These are phyloP conservation scores for Solanum hybrid DNA, from an alignment of 305 asterid species.

Conservation along the genomic window DNA sequence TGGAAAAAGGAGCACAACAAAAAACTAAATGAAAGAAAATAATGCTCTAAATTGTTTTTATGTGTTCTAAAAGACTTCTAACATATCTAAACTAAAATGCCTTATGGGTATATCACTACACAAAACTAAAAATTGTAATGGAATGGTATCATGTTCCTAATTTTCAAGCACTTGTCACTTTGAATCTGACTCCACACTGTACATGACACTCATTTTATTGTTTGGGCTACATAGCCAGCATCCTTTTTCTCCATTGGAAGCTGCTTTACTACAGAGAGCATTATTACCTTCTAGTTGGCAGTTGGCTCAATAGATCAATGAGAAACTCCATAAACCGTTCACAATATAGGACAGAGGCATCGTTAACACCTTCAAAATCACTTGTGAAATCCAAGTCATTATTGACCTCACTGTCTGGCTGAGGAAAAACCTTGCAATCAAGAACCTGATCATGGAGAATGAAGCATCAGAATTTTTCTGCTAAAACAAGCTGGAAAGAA, in stretches of 20 bases:
- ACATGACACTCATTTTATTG: neutral
- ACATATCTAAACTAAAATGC: neutral
- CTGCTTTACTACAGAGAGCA: neutral
- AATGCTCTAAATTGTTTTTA: neutral
- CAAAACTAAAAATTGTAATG: neutral
- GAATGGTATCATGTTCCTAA: neutral
- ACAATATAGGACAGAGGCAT: conserved; percentile 72
- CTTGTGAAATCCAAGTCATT: conserved; percentile 19
- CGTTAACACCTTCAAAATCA: conserved; percentile 42
- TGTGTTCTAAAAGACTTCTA: neutral
- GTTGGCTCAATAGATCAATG: conserved; percentile 97
- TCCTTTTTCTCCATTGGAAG: neutral
- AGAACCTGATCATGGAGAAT: conserved; percentile 49
- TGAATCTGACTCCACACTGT: neutral
- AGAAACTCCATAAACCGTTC: conserved; percentile 97
- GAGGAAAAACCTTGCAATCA: conserved; percentile 62
- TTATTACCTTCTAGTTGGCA: conserved; percentile 86
- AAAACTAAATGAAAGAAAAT: neutral
- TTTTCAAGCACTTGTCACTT: neutral
- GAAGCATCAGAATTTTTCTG: conserved; percentile 10
- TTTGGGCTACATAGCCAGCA: neutral
- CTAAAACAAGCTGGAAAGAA: neutral
- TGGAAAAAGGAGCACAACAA: neutral
- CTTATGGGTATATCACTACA: neutral
- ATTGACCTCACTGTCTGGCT: conserved; percentile 27